Percentiles rank a stretch among this genome's conserved stretches.
phyloP scores from a whole-genome alignment of 495 filamentous ascomycete genomes.

The Poronia punctata region DNA sequence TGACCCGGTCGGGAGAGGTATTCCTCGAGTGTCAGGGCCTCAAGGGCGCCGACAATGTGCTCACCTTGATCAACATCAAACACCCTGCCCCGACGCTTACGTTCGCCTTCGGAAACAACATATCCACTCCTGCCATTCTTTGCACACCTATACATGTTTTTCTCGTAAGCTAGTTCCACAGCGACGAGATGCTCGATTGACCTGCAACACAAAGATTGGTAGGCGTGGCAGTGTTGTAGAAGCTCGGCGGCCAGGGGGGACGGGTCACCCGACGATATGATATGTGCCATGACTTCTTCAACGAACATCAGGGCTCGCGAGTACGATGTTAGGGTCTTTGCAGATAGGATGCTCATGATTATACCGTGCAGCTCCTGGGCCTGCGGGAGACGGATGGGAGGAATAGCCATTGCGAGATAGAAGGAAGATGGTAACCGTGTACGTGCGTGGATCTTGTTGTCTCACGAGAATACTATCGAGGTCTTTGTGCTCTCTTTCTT shows the following conservation, averaged over 20 bases:
- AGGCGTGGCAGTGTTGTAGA: neutral
- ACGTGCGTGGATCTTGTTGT: too few species aligned
- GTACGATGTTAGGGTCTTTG: neutral
- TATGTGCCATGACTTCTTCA: neutral
- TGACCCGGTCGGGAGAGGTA: too few species aligned
- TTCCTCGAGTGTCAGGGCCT: slow-evolving; percentile 1
- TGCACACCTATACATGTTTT: slow-evolving; percentile 1
- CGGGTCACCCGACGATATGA: neutral
- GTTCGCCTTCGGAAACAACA: neutral
- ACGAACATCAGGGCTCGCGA: neutral
- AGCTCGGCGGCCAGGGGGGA: neutral
- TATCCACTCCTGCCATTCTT: neutral
- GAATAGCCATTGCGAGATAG: neutral
- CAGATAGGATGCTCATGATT: neutral
- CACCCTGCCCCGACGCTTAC: neutral
- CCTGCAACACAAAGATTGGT: neutral
- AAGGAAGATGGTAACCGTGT: neutral
- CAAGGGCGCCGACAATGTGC: neutral
- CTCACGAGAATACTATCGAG: too few species aligned
- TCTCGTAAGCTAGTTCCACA: neutral
- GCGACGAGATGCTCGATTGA: neutral
- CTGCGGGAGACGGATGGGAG: neutral
- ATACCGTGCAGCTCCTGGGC: neutral
- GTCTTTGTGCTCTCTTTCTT: too few species aligned
- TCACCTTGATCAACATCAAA: neutral